Evolutionary conservation across 208 protist species (phyloP).

Genomic region (Histomonas meleagridis): DNA sequence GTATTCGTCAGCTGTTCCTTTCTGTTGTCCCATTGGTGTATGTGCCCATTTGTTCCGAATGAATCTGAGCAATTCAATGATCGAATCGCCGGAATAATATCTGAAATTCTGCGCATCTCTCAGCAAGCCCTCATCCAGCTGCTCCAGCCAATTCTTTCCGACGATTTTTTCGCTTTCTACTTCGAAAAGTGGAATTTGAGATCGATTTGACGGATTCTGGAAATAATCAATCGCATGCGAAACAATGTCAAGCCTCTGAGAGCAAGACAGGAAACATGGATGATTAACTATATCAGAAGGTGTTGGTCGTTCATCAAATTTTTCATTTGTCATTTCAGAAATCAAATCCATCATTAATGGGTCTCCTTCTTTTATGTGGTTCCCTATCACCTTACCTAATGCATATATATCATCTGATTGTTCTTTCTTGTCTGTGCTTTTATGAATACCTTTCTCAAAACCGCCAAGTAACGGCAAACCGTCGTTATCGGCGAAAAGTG

Average conservation of each 20-base stretch:
- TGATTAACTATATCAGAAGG: neutral
- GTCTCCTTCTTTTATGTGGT: neutral
- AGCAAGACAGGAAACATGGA: neutral
- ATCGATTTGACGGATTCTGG: neutral
- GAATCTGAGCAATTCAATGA: neutral
- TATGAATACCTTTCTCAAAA: neutral
- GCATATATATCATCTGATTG: neutral
- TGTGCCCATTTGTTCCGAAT: neutral
- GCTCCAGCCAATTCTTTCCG: neutral
- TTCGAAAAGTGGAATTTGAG: neutral
- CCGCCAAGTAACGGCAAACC: neutral
- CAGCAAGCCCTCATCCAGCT: neutral
- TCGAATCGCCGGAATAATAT: neutral
- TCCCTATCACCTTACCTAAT: neutral
- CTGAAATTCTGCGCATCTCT: neutral
- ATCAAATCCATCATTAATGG: neutral
- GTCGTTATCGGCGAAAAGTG: neutral
- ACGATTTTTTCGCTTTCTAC: neutral
- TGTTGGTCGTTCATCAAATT: neutral
- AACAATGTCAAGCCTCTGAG: neutral
- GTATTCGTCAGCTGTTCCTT: neutral
- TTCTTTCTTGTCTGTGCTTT: neutral
- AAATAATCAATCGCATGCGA: neutral
- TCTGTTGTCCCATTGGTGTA: neutral
- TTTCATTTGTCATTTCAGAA: neutral